Base-by-base conservation (phyloP, 179 eudicot species). In the Drosera spatulata region DNA sequence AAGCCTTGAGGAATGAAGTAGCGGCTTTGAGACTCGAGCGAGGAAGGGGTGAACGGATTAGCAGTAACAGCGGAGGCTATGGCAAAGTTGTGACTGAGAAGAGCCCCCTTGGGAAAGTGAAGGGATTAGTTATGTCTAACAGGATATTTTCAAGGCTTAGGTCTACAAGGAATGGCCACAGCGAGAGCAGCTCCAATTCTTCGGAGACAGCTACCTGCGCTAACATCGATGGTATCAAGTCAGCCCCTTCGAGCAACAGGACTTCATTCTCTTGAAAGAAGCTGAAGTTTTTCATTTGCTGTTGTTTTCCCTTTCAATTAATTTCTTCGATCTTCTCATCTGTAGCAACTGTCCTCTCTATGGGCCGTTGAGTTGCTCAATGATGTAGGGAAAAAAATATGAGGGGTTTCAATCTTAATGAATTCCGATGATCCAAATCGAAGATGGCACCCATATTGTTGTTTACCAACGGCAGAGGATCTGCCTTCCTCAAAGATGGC, bases 141-240 rank as follows among this genome's bases (percentile, higher is more conserved):
- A 91, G 77, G 73, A 65, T 88, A 2, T 82, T 91, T 58, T 66
- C 85, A 0, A 88, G 79, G 67, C 80, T 91, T 40, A 88, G 96
- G 91, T 83, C 91, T 2, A 67, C 66, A 13, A 91, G 82, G 56
- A 75, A 60, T 4, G 78, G 69, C 3, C 75, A 62, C 46, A 72
- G 73, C 8, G 94, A 85, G 73, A 91, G 82, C 3, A 84, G 97
- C 43, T 88, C 98, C 0, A 91, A 88, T 76, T 83, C 96, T 4
- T 82, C 96, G 0, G 98, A 79, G 63, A 77, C 79, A 50, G 84
- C 87, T 3, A 80, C 68, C 22, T 77, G 82, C 41, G 80, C 74
- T 6, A 81, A 71, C 59, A 77, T 61, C 3, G 97, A 88, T 40
- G 96, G 85, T 56, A 7, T 7, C 1, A 85, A 85, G 58, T 77